These are phyloP conservation scores for Crithidia bombi DNA, from an alignment of 208 protist species.

Conservation along the genomic window DNA sequence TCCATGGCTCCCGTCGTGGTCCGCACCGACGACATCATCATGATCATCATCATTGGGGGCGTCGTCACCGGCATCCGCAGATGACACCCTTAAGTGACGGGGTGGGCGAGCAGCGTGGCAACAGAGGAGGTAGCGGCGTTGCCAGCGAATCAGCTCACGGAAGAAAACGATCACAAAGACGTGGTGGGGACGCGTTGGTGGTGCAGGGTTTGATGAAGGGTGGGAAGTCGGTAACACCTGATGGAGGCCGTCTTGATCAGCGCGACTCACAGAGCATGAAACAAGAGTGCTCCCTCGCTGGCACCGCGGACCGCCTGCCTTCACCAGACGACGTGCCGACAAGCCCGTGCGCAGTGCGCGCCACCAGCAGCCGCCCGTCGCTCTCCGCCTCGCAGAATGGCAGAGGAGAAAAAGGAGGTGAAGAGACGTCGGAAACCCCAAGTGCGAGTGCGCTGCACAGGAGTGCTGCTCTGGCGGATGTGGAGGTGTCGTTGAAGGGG, in stretches of 20 bases:
- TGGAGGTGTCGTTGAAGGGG: background rate
- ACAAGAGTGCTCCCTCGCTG: conserved; percentile 7
- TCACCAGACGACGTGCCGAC: background rate
- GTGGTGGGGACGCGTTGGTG: too few species aligned
- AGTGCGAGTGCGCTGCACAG: background rate
- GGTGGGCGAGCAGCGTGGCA: background rate
- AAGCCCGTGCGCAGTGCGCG: conserved; percentile 5
- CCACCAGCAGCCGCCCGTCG: background rate
- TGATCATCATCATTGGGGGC: background rate
- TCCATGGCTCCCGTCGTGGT: too few species aligned
- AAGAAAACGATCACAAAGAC: too few species aligned
- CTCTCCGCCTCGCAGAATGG: conserved; percentile 4
- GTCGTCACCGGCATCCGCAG: background rate
- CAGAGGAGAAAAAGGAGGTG: background rate
- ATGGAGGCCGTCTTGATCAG: background rate
- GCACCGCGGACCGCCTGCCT: conserved; percentile 7
- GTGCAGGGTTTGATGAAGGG: too few species aligned
- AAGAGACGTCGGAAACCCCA: background rate
- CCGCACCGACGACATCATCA: background rate
- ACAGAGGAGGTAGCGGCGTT: background rate
- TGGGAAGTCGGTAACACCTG: background rate
- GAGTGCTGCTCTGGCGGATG: background rate
- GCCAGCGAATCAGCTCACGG: too few species aligned
- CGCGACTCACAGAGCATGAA: background rate
- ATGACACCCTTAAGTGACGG: background rate